Base-by-base conservation (phyloP, 305 asterid species). In the Withania somnifera region DNA sequence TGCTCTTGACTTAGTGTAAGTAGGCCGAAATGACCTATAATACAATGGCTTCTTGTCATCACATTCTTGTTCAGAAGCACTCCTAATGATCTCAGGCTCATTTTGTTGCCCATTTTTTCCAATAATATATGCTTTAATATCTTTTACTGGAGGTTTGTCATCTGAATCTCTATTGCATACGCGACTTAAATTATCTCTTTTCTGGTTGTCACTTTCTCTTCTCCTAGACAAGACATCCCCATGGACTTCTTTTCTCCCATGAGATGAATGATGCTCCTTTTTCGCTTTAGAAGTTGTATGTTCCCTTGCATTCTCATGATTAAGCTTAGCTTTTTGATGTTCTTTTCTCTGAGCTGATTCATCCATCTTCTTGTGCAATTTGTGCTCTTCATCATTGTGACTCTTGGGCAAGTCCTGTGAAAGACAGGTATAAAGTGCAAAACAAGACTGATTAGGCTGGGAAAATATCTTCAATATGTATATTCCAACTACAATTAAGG, bases 11-110 rank as follows among this genome's bases (percentile, higher is more conserved):
- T 89, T 89, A 15, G 83, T 84, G 67, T 89, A 89, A 60, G 91
- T 94, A 81, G 95, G 93, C 82, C 87, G 88, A 63, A 89, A 40
- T 22, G 85, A 67, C 45, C 58, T 79, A 83, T 79, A 81, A 77
- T 81, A 80, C n/a, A 67, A 84, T 34, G 83, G 80, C 68, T 81
- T 84, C 42, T 78, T 82, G 1, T 81, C 77, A 9, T 86, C 88
- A 6, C 68, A 63, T 58, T 89, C 88, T 69, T 87, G 84, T 45
- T 82, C 82, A 2, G 84, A 42, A 64, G 42, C 56, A 40, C 78
- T 11, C 15, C 0, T 40, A 38, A 13, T 42, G 38, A 69, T 69
- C 6, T 69, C 4, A 5, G 4, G 78, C 0, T 42, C 78, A 20
- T 6, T 68, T 13, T 20, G 36, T 40, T 68, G 51, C 20, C 52